These are phyloP conservation scores for Fusarium sp. DNA, from an alignment of 2,329 filamentous ascomycete genomes.

Conservation along the genomic window DNA sequence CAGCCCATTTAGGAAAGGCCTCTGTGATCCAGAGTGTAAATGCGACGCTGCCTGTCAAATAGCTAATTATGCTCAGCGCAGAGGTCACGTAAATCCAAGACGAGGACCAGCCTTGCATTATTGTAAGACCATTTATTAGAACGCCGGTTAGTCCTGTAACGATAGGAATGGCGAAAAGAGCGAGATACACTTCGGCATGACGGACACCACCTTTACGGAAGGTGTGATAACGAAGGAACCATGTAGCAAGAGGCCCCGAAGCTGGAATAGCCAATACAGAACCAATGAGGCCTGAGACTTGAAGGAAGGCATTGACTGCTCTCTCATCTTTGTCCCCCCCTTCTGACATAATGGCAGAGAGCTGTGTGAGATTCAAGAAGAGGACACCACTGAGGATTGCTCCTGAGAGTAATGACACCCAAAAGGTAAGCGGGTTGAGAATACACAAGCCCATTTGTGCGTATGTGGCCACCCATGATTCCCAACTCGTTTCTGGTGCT, in stretches of 20 bases:
- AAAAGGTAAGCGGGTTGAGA: slow-evolving; percentile 36
- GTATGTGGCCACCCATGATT: slow-evolving; percentile 20
- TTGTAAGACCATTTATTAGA: slow-evolving; percentile 17
- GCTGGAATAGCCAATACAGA: slow-evolving; percentile 16
- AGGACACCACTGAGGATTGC: slow-evolving; percentile 27
- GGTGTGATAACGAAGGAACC: slow-evolving; percentile 24
- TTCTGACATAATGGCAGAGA: background rate
- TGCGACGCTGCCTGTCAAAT: slow-evolving; percentile 26
- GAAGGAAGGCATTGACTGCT: background rate
- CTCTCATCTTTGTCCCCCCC: accelerated
- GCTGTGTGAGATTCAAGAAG: slow-evolving; percentile 25
- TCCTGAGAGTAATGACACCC: slow-evolving; percentile 32
- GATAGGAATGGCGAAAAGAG: slow-evolving; percentile 14
- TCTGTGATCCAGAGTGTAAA: slow-evolving; percentile 38
- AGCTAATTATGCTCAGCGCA: slow-evolving; percentile 23
- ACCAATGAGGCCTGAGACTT: slow-evolving; percentile 3
- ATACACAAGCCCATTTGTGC: slow-evolving; percentile 36
- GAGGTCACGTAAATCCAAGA: slow-evolving; percentile 23
- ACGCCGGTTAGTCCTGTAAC: background rate
- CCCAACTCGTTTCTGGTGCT: slow-evolving; percentile 19
- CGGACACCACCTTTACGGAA: slow-evolving; percentile 24
- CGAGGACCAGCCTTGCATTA: slow-evolving; percentile 2
- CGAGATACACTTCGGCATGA: slow-evolving; percentile 29
- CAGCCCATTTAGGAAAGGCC: slow-evolving; percentile 31
- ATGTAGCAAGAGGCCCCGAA: slow-evolving; percentile 17